A percentile compares a stretch with the other conserved stretches of the same genome.
Conservation (phyloP, 176 grass and related monocot species). For the Canna indica region DNA sequence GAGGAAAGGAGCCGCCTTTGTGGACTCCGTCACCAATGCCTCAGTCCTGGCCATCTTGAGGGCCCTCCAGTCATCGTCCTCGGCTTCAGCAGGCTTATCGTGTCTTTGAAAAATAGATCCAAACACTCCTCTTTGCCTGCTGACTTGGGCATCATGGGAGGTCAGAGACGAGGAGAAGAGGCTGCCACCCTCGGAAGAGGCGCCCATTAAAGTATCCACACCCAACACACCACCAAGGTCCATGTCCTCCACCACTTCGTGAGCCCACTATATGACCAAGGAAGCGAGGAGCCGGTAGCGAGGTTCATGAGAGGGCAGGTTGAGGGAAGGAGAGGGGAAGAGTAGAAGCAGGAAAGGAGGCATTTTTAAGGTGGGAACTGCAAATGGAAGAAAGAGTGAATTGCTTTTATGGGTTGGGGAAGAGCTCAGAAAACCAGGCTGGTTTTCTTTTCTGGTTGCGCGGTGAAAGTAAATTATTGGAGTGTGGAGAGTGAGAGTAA, state of each 20-base stretch:
- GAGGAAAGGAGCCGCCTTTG: conserved; percentile 43
- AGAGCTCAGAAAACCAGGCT: conserved; percentile 6
- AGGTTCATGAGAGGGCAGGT: not conserved
- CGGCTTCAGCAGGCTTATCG: conserved; percentile 34
- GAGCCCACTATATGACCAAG: not conserved
- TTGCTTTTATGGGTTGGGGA: not conserved
- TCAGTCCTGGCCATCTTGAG: conserved; percentile 47
- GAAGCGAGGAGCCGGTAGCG: not conserved
- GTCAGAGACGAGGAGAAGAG: not conserved
- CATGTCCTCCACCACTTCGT: conserved; percentile 3
- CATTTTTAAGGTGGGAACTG: not conserved
- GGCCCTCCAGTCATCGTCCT: conserved; percentile 30
- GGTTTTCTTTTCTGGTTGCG: not conserved
- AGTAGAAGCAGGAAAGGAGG: not conserved
- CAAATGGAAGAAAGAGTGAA: not conserved
- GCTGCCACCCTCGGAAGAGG: not conserved
- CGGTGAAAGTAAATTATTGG: conserved; percentile 2
- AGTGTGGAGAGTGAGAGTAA: not conserved
- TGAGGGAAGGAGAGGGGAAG: not conserved
- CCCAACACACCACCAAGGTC: not conserved
- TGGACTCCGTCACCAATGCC: conserved; percentile 24
- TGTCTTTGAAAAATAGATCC: conserved; percentile 59
- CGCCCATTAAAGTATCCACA: not conserved
- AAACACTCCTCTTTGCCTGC: conserved; percentile 23
- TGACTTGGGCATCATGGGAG: not conserved